phyloP scores from a whole-genome alignment of 2,329 filamentous ascomycete species.

The Apiospora hydei region DNA sequence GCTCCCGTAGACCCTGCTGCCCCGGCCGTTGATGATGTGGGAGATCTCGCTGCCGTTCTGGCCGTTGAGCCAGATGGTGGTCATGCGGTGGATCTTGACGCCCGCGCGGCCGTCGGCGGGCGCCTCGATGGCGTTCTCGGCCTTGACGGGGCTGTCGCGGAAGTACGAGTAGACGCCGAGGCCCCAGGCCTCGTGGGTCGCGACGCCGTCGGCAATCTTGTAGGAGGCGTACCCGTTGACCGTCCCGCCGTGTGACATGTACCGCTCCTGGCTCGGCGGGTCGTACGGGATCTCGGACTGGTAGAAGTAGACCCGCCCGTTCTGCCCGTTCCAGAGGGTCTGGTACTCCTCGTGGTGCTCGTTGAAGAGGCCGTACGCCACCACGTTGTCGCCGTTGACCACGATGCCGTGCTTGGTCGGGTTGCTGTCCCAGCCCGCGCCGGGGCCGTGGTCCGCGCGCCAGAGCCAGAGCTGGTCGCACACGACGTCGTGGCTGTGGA shows the following conservation, averaged over 20 bases:
- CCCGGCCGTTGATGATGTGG: conserved; percentile 41
- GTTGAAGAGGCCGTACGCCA: conserved; percentile 44
- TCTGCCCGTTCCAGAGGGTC: conserved; percentile 43
- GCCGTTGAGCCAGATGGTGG: conserved; percentile 43
- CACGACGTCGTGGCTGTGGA: conserved; percentile 42
- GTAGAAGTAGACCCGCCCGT: conserved; percentile 44
- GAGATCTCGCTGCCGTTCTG: conserved; percentile 41
- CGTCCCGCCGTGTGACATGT: conserved; percentile 35
- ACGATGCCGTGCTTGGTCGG: conserved; percentile 42
- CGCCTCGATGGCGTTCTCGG: conserved; percentile 43
- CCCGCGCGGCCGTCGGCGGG: conserved; percentile 32
- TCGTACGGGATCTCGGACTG: conserved; percentile 46
- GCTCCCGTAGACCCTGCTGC: conserved; percentile 40
- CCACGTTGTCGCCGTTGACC: conserved; percentile 42
- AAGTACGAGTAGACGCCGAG: conserved; percentile 45
- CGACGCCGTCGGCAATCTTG: conserved; percentile 41
- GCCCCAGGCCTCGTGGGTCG: conserved; percentile 42
- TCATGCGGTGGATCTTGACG: conserved; percentile 42
- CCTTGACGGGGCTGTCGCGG: conserved; percentile 42
- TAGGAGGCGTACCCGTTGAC: conserved; percentile 44
- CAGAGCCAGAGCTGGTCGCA: conserved; percentile 45
- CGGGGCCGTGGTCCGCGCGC: conserved; percentile 43
- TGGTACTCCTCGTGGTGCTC: conserved; percentile 44
- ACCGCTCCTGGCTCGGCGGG: conserved; percentile 40
- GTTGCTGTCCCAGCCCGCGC: conserved; percentile 40